Evolutionary conservation across 2,329 filamentous ascomycete species (phyloP), one percentile per base, ranked within the genome.

Genomic region (Nothomitra cinnamomea): DNA sequence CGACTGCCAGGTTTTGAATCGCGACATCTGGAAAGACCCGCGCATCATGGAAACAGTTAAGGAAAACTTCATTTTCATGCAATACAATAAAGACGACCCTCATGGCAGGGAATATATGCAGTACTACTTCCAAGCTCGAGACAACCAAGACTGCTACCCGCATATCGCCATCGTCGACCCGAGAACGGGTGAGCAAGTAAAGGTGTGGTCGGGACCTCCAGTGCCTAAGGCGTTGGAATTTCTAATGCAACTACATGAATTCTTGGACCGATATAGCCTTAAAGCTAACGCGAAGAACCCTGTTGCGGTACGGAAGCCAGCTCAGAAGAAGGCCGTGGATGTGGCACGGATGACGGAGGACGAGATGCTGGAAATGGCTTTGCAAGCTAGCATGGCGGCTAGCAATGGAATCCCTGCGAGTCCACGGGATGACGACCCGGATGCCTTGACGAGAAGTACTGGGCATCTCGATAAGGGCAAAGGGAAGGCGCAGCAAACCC

Each of bases 121-220:
- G 54, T 94, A 95, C 67, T 98, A 98, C 70, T 89, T 96, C 64
- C 77, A 80, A 53, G 73, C 73, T 43, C 79, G 85, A 59, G 87
- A 94, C 61, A 84, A 84, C 62, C 77, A 81, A n/a, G 85, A 90
- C 62, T 88, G 89, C 60, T 98, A 94, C 64, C 92, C 92, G 4
- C 89, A 98, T 64, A 92, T 96, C 55, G 87, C 88, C 45, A 95
- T 98, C 57, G 80, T 98, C 57, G 92, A 98, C 61, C 92, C 92
- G 1, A 78, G 92, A 56, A 98, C 92, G 0, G 92, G 92, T 56
- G 92, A 98, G 69, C 88, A 95, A 67, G 86, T 98, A 65, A 98
- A 98, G 70, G 79, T 89, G 1, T 96, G 92, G 90, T 88, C 85
- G 13, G 89, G 90, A 1, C 75, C 79, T 7, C 87, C 89, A 1